These are phyloP conservation scores for Nelumbo lutea DNA, from an alignment of 164 flowering plant genomes.

Conservation along the genomic window DNA sequence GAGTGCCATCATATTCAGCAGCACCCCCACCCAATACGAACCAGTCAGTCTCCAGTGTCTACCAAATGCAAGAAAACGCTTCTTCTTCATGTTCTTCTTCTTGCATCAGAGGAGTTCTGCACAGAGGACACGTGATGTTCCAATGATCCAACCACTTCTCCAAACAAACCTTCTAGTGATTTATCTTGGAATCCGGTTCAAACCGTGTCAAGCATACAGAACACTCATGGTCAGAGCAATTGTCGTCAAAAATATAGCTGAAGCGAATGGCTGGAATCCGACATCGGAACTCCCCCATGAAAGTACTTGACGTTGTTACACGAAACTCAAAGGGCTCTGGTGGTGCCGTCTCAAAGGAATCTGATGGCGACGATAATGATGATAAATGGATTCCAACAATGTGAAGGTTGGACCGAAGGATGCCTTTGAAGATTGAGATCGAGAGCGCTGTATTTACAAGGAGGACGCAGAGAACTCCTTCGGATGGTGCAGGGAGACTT, in stretches of 20 bases:
- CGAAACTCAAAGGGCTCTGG: slow-evolving; percentile 20
- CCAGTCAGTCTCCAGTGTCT: background rate
- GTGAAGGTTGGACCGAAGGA: slow-evolving; percentile 50
- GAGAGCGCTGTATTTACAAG: slow-evolving; percentile 64
- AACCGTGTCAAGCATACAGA: slow-evolving; percentile 56
- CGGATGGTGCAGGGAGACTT: slow-evolving; percentile 57
- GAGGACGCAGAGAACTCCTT: slow-evolving; percentile 60
- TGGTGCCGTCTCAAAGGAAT: slow-evolving; percentile 16
- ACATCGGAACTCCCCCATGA: slow-evolving; percentile 44
- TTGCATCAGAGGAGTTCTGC: slow-evolving; percentile 53
- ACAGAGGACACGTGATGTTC: slow-evolving; percentile 70
- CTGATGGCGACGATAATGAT: slow-evolving; percentile 7
- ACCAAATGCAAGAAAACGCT: slow-evolving; percentile 11
- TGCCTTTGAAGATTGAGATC: slow-evolving; percentile 51
- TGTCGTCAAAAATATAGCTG: slow-evolving; percentile 18
- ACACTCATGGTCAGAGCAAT: slow-evolving; percentile 40
- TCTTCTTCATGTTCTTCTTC: slow-evolving; percentile 14
- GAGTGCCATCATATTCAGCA: background rate
- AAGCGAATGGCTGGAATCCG: slow-evolving; percentile 39
- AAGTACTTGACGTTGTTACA: slow-evolving; percentile 17
- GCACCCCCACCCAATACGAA: background rate
- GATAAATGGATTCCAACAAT: slow-evolving; percentile 36
- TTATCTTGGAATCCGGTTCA: slow-evolving; percentile 52
- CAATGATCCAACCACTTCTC: slow-evolving; percentile 75
- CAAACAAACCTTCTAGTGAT: slow-evolving; percentile 48